These are phyloP conservation scores for Pelagophyceae sp. DNA, from an alignment of 352 stramenopile species.

Conservation along the genomic window DNA sequence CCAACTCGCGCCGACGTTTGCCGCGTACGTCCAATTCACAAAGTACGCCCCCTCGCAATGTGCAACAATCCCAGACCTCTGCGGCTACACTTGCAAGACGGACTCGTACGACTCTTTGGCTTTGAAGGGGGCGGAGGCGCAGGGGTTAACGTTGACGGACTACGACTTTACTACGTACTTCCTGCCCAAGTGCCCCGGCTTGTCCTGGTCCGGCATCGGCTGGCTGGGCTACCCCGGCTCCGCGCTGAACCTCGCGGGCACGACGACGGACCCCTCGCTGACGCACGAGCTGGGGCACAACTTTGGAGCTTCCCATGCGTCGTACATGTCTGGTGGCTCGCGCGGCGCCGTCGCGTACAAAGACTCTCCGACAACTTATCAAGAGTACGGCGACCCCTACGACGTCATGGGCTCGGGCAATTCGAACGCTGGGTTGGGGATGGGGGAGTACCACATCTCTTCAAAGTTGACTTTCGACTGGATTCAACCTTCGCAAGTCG, in stretches of 20 bases:
- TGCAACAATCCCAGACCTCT: not conserved
- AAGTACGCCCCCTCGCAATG: too few species aligned
- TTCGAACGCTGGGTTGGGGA: not conserved
- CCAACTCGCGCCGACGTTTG: not conserved
- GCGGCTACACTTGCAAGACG: not conserved
- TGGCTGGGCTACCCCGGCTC: not conserved
- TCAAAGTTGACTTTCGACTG: not conserved
- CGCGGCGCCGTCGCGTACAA: not conserved
- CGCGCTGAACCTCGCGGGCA: not conserved
- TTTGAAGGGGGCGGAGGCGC: too few species aligned
- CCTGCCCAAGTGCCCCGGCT: not conserved
- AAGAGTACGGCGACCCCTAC: constrained; percentile 26
- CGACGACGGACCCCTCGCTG: too few species aligned
- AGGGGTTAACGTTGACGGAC: too few species aligned
- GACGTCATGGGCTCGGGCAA: constrained; percentile 22
- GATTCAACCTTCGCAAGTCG: too few species aligned
- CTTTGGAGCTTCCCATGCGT: too few species aligned
- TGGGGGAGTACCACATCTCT: too few species aligned
- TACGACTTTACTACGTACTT: not conserved
- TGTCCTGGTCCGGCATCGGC: not conserved
- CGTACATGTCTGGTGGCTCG: not conserved
- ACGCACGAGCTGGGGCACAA: too few species aligned
- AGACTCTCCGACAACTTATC: not conserved
- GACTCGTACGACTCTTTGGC: too few species aligned
- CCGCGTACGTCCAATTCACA: not conserved